Evolutionary conservation across 768 basidiomycete species (phyloP).

Genomic region (Tephrocybe sp.): DNA sequence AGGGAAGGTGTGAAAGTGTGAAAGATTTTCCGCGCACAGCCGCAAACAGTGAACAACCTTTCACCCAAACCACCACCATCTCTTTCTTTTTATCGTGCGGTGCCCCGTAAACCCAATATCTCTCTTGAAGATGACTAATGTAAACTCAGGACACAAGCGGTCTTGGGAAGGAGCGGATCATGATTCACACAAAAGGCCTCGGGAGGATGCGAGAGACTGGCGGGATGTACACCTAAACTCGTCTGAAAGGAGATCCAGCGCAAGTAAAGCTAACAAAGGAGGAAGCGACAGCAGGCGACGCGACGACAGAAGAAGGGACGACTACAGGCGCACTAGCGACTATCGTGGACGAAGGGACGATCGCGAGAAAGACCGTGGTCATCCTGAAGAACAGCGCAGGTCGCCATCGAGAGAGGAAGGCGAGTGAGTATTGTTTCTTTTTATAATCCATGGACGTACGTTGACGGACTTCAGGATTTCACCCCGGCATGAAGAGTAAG

Average conservation of each 20-base stretch:
- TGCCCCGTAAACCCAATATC: constrained; percentile 66
- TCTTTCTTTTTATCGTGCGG: constrained; percentile 68
- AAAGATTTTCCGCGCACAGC: no score
- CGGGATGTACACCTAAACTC: constrained; percentile 63
- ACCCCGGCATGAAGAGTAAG: constrained; percentile 6
- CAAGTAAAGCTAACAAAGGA: constrained; percentile 36
- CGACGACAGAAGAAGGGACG: constrained; percentile 34
- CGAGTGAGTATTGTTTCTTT: constrained; percentile 74
- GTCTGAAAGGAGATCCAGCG: constrained; percentile 29
- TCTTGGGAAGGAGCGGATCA: constrained; percentile 60
- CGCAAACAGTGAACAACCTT: no score
- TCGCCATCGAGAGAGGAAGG: constrained; percentile 69
- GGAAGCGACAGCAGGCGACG: constrained; percentile 25
- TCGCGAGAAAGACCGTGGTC: constrained; percentile 24
- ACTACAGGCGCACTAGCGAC: constrained; percentile 30
- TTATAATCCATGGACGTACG: neutral
- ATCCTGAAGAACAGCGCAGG: constrained; percentile 26
- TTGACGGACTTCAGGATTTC: neutral
- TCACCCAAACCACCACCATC: constrained; percentile 3
- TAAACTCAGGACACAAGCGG: constrained; percentile 83
- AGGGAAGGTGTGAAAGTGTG: no score
- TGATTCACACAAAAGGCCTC: constrained; percentile 53
- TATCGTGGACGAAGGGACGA: constrained; percentile 35
- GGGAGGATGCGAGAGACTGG: constrained; percentile 64
- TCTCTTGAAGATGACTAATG: constrained; percentile 70